A percentile compares a stretch with the other conserved stretches of the same genome.
Evolutionary conservation across 352 stramenopile genomes (phyloP).

Genomic region (Phytophthora agathidicida): DNA sequence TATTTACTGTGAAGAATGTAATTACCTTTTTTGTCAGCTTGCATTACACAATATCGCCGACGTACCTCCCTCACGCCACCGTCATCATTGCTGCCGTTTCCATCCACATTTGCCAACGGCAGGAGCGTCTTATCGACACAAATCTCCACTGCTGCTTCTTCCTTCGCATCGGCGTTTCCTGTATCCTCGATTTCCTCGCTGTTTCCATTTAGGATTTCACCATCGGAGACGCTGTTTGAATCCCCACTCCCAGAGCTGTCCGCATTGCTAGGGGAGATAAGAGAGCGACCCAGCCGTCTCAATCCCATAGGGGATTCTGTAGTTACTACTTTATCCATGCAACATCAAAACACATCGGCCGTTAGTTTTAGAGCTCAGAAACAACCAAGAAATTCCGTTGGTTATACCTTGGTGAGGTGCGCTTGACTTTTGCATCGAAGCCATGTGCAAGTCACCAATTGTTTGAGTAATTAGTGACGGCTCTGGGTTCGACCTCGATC

Average conservation of each 20-base stretch:
- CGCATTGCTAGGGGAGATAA: not conserved
- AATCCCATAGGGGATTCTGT: not conserved
- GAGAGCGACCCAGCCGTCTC: not conserved
- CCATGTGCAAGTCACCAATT: not conserved
- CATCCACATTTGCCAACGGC: not conserved
- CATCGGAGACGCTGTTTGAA: not conserved
- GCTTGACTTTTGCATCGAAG: not conserved
- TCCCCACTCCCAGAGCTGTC: slow-evolving; percentile 10
- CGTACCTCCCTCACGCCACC: slow-evolving; percentile 2
- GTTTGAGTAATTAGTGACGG: too few species aligned
- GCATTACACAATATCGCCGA: slow-evolving; percentile 42
- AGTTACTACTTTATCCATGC: not conserved
- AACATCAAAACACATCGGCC: too few species aligned
- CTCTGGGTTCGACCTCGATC: not conserved
- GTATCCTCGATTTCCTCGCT: not conserved
- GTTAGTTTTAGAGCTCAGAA: too few species aligned
- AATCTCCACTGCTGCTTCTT: not conserved
- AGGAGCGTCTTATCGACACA: not conserved
- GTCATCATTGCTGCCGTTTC: slow-evolving; percentile 5
- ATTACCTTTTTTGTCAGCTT: slow-evolving; percentile 36
- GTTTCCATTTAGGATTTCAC: not conserved
- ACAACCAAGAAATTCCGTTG: not conserved
- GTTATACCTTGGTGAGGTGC: not conserved
- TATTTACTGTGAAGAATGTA: not conserved
- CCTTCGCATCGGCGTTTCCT: not conserved